A percentile compares a stretch with the other conserved stretches of the same genome.
phyloP scores from a whole-genome alignment of 148 eudicot species.

The Fagopyrum homotropicum region DNA sequence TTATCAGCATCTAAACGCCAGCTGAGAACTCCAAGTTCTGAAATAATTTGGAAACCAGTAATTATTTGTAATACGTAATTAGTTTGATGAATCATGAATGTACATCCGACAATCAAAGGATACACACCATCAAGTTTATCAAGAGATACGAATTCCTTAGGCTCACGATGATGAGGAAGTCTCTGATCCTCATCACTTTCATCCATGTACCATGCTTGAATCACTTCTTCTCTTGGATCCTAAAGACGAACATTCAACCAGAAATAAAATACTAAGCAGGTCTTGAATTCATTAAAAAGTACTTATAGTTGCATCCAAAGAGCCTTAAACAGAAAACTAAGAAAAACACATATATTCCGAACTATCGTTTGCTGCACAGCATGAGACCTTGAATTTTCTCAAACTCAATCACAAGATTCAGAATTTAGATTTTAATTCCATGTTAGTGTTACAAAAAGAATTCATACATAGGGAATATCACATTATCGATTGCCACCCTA shows the following conservation, averaged over 20 bases:
- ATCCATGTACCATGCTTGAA: constrained; percentile 99
- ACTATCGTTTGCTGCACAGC: not conserved
- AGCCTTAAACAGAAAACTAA: not conserved
- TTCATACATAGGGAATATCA: not conserved
- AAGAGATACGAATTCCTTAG: constrained; percentile 76
- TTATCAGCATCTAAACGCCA: constrained; percentile 92
- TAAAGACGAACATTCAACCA: constrained; percentile 21
- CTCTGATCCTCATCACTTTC: constrained; percentile 84
- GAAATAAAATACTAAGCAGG: not conserved
- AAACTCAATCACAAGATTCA: not conserved
- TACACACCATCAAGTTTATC: constrained; percentile 57
- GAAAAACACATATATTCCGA: not conserved
- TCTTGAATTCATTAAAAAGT: not conserved
- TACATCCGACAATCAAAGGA: not conserved
- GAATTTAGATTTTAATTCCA: not conserved
- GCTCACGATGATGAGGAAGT: constrained; percentile 79
- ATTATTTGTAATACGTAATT: not conserved
- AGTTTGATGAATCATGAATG: not conserved
- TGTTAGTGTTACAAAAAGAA: not conserved
- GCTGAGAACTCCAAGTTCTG: constrained; percentile 87
- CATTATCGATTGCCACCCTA: not conserved
- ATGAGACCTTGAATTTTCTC: not conserved
- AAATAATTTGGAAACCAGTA: constrained; percentile 5
- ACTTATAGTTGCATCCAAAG: not conserved
- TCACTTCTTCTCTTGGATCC: constrained; percentile 79